Conservation (phyloP, 2,329 filamentous ascomycete species). For the Chaetomiaceae sp. region DNA sequence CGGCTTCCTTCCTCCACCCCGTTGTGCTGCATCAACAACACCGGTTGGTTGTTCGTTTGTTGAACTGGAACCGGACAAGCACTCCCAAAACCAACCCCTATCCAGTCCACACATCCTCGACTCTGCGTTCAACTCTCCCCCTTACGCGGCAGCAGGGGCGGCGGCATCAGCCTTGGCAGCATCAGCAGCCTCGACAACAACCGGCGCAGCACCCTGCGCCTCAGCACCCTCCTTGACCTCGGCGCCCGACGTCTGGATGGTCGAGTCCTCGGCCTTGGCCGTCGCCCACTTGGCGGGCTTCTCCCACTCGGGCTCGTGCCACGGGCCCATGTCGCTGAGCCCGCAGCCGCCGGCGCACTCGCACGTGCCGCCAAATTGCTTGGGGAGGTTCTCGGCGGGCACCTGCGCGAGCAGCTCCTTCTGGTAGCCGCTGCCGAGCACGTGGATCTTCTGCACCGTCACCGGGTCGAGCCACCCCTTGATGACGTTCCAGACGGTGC, state of each 20-base stretch:
- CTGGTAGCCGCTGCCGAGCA: slow-evolving; percentile 78
- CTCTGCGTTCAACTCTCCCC: too few relatives aligned
- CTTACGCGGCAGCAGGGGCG: slow-evolving; percentile 27
- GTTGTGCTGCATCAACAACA: too few relatives aligned
- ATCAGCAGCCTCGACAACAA: slow-evolving; percentile 32
- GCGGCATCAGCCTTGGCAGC: slow-evolving; percentile 22
- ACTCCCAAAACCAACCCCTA: too few relatives aligned
- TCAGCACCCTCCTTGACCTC: slow-evolving; percentile 35
- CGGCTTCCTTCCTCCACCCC: neutral
- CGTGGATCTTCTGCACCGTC: slow-evolving; percentile 92
- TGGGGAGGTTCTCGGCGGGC: slow-evolving; percentile 83
- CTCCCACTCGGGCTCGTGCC: slow-evolving; percentile 67
- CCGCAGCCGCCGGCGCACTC: slow-evolving; percentile 76
- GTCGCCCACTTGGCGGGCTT: slow-evolving; percentile 61
- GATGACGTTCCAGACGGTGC: slow-evolving; percentile 75
- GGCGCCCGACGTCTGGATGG: slow-evolving; percentile 29
- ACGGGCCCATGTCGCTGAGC: slow-evolving; percentile 86
- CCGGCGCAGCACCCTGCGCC: slow-evolving; percentile 29
- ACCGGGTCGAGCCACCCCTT: slow-evolving; percentile 96
- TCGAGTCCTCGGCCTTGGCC: slow-evolving; percentile 46
- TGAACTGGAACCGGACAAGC: too few relatives aligned
- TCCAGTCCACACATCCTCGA: too few relatives aligned
- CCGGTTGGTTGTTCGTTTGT: too few relatives aligned
- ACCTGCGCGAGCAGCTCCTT: slow-evolving; percentile 80
- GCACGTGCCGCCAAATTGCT: slow-evolving; percentile 78